phyloP scores from a whole-genome alignment of 2,329 filamentous ascomycete species.

The Curvularia sp. region DNA sequence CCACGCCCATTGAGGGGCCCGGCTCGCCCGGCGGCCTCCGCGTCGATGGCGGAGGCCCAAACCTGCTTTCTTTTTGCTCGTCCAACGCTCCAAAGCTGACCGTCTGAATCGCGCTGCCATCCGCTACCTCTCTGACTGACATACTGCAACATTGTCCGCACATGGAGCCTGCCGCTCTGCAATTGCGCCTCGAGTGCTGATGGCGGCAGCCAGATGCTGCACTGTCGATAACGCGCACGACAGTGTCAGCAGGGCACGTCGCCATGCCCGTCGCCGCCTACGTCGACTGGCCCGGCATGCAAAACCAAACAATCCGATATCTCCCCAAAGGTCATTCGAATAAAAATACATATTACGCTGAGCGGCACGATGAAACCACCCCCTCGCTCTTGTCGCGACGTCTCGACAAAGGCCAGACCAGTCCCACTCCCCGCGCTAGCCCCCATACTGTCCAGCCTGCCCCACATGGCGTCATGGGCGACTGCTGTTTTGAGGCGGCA shows the following conservation, averaged over 20 bases:
- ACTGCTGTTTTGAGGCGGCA: slow-evolving; percentile 35
- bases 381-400: slow-evolving; percentile 14
- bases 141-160: slow-evolving; percentile 10
- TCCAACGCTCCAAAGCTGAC: slow-evolving; percentile 11
- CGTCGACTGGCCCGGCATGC: not conserved
- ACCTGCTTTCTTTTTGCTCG: slow-evolving; percentile 21
- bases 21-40: slow-evolving; percentile 11
- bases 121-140: slow-evolving; percentile 8
- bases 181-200: not conserved
- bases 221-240: not conserved
- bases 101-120: slow-evolving; percentile 6
- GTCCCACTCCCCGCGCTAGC: slow-evolving; percentile 23
- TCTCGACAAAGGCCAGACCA: slow-evolving; percentile 30
- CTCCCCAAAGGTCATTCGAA: slow-evolving; percentile 9
- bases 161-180: not conserved
- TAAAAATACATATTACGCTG: slow-evolving; percentile 9
- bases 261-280: not conserved
- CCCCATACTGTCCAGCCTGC: slow-evolving; percentile 30
- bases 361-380: slow-evolving; percentile 30
- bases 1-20: slow-evolving; percentile 12
- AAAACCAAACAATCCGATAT: slow-evolving; percentile 11
- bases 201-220: too few relatives aligned
- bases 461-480: slow-evolving; percentile 35
- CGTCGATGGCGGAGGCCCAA: slow-evolving; percentile 28
- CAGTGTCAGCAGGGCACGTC: not conserved